Evolutionary conservation across 2,329 filamentous ascomycete genomes (phyloP), one percentile per base, ranked within the genome.

Genomic region (Xylaria sp.): DNA sequence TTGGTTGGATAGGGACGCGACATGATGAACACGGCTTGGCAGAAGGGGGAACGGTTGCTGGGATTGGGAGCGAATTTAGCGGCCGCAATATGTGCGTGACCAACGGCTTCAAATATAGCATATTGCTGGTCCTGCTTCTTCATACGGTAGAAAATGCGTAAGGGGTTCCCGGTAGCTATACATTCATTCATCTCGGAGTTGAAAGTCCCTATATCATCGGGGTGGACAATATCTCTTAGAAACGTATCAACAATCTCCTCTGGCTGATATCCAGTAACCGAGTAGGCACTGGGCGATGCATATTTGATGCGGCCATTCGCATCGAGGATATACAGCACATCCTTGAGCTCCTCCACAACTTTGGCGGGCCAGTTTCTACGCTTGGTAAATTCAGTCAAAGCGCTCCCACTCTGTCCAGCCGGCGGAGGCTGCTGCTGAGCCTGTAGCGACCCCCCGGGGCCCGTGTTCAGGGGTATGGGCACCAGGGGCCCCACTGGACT

Each of bases 1-100:
- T 92, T 94, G 36, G 92, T 97, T 5, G 94, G 94, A 79, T 98
- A 97, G 1, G 93, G 93, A 23, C 94, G 88, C 9, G 93, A 90
- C 90, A 97, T 95, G 85, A 98, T 92, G 79, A 98, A 98, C 75
- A 98, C 93, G 46, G 94, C 94, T 75, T 93, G 90, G 79, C 94
- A 98, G 74, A 92, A 91, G 0, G 90, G 87, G 2, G 89, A 86
- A 67, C 89, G 85, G 72, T 91, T 91, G 72, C 87, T 86, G 1
- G 88, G 86, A 68, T 89, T 90, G 31, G 88, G 88, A 13, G 87
- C 85, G 70, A 88, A 88, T 69, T 86, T 86, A 72, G 92, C 90
- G 23, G 87, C 89, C 43, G 91, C 91, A 70, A 97, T 90, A 82
- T 98, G 95, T 13, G 94, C 92, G 78, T 98, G 95, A 59, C 95